Base-by-base conservation (phyloP, 1,284 basidiomycete species). In the Quambalaria eucalypti region DNA sequence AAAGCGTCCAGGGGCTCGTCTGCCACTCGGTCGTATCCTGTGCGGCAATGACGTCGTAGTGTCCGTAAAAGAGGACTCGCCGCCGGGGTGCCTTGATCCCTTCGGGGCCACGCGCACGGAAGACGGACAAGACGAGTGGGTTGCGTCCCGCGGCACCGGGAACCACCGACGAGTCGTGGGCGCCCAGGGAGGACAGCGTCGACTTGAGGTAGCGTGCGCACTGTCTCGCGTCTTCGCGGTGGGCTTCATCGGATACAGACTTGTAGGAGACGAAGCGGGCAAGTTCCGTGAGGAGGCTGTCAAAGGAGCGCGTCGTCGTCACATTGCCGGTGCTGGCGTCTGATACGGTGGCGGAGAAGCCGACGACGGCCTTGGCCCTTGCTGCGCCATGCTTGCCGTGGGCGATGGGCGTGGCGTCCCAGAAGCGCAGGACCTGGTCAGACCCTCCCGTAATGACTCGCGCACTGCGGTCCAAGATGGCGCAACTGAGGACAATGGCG, bases 181-280 rank as follows among this genome's bases (percentile, higher is more conserved):
- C 71, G 2, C 71, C 71, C 7, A 71, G 59, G 21, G 65, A 59
- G 38, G 59, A 60, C 28, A 73, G 66, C 29, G 59, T 63, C 2
- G 56, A 44, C 40, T 69, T 69, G 48, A 73, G 59, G 30, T 63
- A 73, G 51, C 69, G 68, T 1, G 71, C 71, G 2, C 66, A 65
- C 54, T 71, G 71, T 10, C 71, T 55, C 29, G 59, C 77, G 65
- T 92, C 87, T 76, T 97, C 93, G 26, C 84, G 81, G 69, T 87
- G 82, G 2, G 78, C 76, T 2, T 83, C 81, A 51, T 78, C 78
- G 51, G 88, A 90, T 51, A 97, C 82, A 52, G 90, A 92, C 1
- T 85, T 87, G 48, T 90, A 87, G 0, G 89, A 84, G 6, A 96
- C 81, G 60, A 98, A 90, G 69, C 87, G 88, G 2, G 87, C 84